Conservation (phyloP, 805 yeast genomes). For the Torulaspora microellipsoides region DNA sequence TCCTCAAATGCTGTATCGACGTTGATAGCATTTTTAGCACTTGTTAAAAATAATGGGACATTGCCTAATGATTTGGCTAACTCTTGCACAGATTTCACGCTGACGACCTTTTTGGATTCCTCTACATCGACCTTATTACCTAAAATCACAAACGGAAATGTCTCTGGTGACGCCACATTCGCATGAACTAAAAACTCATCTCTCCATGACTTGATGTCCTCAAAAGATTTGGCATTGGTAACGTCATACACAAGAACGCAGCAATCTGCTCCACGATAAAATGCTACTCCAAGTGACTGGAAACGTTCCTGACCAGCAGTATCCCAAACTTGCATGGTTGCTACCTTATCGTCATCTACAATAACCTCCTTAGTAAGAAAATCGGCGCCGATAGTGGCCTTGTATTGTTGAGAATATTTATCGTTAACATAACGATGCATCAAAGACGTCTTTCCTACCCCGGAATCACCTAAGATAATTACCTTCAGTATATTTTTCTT, state of each 20-base stretch:
- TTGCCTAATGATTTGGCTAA: slow-evolving; percentile 64
- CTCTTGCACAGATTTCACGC: slow-evolving; percentile 55
- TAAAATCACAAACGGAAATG: slow-evolving; percentile 90
- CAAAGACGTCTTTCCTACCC: slow-evolving; percentile 94
- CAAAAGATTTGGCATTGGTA: slow-evolving; percentile 89
- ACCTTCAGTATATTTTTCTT: slow-evolving; percentile 78
- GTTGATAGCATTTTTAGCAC: slow-evolving; percentile 94
- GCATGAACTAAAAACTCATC: slow-evolving; percentile 95
- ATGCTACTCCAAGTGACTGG: slow-evolving; percentile 94
- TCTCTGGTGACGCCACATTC: slow-evolving; percentile 87
- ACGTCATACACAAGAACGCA: slow-evolving; percentile 95
- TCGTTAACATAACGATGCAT: slow-evolving; percentile 97
- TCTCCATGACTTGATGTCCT: slow-evolving; percentile 84
- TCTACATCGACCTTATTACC: slow-evolving; percentile 96
- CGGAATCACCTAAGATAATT: slow-evolving; percentile 92
- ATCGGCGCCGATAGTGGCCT: slow-evolving; percentile 98
- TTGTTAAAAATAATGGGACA: slow-evolving; percentile 91
- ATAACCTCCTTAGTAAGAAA: slow-evolving; percentile 86
- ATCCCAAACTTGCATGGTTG: slow-evolving; percentile 82
- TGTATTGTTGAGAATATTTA: slow-evolving; percentile 91
- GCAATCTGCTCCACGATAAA: slow-evolving; percentile 97
- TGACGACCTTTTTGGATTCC: slow-evolving; percentile 74
- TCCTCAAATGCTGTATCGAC: slow-evolving; percentile 96
- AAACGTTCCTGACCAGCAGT: slow-evolving; percentile 98
- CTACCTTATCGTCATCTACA: slow-evolving; percentile 62